phyloP scores from a whole-genome alignment of 108 stramenopile genomes.

The Cyclotella cryptica region DNA sequence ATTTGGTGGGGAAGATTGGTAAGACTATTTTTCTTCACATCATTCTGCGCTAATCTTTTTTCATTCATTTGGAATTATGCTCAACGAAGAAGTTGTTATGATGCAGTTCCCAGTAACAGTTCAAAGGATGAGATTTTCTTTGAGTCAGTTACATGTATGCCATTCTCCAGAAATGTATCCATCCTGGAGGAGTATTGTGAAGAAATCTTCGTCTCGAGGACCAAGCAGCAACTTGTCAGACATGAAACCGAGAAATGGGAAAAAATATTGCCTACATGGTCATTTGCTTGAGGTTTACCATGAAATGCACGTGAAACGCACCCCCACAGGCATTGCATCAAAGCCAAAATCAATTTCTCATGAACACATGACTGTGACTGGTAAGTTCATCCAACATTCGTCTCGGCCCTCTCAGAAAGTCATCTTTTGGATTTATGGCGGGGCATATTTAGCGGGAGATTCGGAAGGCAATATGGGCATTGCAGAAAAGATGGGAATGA shows the following conservation, averaged over 20 bases:
- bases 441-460: constrained; percentile 81
- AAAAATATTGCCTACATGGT: constrained; percentile 40
- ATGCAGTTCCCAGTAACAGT: constrained; percentile 63
- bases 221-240: background rate
- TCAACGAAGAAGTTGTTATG: background rate
- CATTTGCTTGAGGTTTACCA: constrained; percentile 50
- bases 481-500: constrained; percentile 57
- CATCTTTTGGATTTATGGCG: constrained; percentile 84
- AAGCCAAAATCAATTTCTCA: constrained; percentile 2
- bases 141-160: constrained; percentile 74
- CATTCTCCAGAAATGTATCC: constrained; percentile 47
- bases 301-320: constrained; percentile 43
- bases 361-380: constrained; percentile 56
- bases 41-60: background rate
- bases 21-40: constrained; percentile 1
- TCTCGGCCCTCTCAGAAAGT: constrained; percentile 56
- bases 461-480: constrained; percentile 64
- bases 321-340: constrained; percentile 31
- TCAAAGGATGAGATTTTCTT: constrained; percentile 67
- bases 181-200: constrained; percentile 39
- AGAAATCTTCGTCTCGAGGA: constrained; percentile 9
- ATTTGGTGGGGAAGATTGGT: constrained; percentile 73
- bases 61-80: background rate
- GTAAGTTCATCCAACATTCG: constrained; percentile 62
- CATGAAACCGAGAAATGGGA: constrained; percentile 42